These are phyloP conservation scores for Apiotrichum gracile DNA, from an alignment of 1,284 basidiomycete species.

Conservation along the genomic window DNA sequence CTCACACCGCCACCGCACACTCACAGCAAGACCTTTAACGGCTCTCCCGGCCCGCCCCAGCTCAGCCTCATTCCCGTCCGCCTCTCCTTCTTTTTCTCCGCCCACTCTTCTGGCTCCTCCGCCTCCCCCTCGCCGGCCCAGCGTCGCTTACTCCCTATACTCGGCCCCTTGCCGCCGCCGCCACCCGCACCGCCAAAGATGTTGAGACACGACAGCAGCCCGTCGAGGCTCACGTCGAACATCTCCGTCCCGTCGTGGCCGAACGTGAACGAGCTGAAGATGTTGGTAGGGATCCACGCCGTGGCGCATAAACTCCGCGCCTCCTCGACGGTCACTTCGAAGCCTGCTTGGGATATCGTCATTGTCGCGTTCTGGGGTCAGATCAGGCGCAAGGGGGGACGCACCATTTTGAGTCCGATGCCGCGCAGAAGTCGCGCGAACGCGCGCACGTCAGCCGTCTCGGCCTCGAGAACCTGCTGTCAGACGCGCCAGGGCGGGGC, in stretches of 20 bases:
- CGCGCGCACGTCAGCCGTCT: slow-evolving; percentile 69
- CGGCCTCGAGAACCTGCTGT: slow-evolving; percentile 64
- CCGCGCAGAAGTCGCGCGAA: slow-evolving; percentile 68
- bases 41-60: slow-evolving; percentile 72
- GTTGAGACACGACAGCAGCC: slow-evolving; percentile 80
- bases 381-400: slow-evolving; percentile 6
- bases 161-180: background rate
- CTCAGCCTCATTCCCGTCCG: slow-evolving; percentile 75
- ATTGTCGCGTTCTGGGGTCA: slow-evolving; percentile 65
- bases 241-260: slow-evolving; percentile 36
- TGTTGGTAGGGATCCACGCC: slow-evolving; percentile 71
- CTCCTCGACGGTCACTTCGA: slow-evolving; percentile 83
- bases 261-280: slow-evolving; percentile 72
- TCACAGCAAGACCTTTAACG: slow-evolving; percentile 72
- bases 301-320: slow-evolving; percentile 70
- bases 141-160: slow-evolving; percentile 18
- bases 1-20: slow-evolving; percentile 36
- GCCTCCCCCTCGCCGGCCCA: slow-evolving; percentile 50
- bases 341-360: slow-evolving; percentile 61
- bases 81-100: slow-evolving; percentile 11
- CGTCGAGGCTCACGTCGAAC: slow-evolving; percentile 76
- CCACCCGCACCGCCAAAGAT: slow-evolving; percentile 73
- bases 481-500: background rate
- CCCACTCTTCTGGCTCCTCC: slow-evolving; percentile 47
- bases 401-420: slow-evolving; percentile 67